These are phyloP conservation scores for Rutstroemia sp. DNA, from an alignment of 2,329 filamentous ascomycete species.

Conservation along the genomic window DNA sequence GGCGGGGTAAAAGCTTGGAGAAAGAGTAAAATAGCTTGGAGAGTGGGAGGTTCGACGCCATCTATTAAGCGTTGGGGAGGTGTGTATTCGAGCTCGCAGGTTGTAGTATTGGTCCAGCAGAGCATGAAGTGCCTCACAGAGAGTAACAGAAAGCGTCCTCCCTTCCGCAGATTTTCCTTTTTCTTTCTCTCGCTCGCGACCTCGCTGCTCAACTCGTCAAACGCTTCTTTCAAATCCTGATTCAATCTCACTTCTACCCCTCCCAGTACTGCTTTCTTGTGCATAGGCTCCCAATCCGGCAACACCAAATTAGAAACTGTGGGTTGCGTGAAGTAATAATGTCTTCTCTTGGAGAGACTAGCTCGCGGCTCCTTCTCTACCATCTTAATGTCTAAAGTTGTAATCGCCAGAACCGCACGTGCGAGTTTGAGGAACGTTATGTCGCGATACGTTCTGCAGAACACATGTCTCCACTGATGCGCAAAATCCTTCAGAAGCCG, in stretches of 20 bases:
- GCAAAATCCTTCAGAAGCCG: neutral
- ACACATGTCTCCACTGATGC: neutral
- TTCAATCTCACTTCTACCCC: too few relatives aligned
- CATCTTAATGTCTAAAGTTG: neutral
- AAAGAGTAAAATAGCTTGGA: neutral
- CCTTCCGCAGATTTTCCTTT: neutral
- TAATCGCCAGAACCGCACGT: neutral
- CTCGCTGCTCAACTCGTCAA: neutral
- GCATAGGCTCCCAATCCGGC: neutral
- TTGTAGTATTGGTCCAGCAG: neutral
- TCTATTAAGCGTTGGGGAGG: neutral
- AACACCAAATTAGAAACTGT: neutral
- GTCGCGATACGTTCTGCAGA: neutral
- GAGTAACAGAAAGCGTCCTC: neutral
- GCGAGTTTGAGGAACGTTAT: neutral
- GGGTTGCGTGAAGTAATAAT: neutral
- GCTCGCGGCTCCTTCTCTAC: neutral
- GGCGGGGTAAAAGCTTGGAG: neutral
- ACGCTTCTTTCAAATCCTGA: too few relatives aligned
- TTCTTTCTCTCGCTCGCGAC: neutral
- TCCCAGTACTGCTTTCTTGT: too few relatives aligned
- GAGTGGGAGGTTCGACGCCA: neutral
- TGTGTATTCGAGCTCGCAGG: neutral
- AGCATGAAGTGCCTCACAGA: neutral
- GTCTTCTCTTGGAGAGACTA: too few relatives aligned